Conservation (phyloP, 352 stramenopile species). For the Pythium biforme region DNA sequence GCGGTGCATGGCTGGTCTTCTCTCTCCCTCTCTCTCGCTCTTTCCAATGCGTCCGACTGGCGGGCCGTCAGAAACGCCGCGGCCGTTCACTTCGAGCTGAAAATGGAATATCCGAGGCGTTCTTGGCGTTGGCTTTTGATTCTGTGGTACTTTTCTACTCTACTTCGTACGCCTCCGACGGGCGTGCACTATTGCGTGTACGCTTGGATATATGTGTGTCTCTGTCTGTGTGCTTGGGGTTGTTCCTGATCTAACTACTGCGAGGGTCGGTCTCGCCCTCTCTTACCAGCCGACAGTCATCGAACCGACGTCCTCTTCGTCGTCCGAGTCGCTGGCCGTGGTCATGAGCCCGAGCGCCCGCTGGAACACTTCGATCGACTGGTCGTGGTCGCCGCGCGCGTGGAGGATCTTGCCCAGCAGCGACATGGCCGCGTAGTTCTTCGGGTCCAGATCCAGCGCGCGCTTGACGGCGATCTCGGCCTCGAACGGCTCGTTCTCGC, state of each 20-base stretch:
- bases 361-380: constrained; percentile 73
- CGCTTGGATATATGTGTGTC: constrained; percentile 3
- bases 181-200: not conserved
- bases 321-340: constrained; percentile 59
- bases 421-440: constrained; percentile 69
- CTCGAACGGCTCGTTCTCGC: constrained; percentile 52
- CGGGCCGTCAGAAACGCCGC: not conserved
- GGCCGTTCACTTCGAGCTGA: not conserved
- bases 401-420: constrained; percentile 85
- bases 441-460: constrained; percentile 44
- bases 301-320: constrained; percentile 70
- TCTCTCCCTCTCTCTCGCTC: not conserved
- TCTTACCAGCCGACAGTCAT: constrained; percentile 77
- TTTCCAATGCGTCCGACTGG: not conserved
- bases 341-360: constrained; percentile 73
- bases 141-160: constrained; percentile 3
- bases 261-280: not conserved
- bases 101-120: not conserved
- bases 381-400: constrained; percentile 72
- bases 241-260: not conserved
- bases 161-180: not conserved
- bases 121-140: not conserved
- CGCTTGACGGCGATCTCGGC: constrained; percentile 65
- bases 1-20: constrained; percentile 41
- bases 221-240: too few relatives aligned